Evolutionary conservation across 371 early-diverging fungal species (phyloP).

Genomic region (Paraphysoderma sedebokerense): DNA sequence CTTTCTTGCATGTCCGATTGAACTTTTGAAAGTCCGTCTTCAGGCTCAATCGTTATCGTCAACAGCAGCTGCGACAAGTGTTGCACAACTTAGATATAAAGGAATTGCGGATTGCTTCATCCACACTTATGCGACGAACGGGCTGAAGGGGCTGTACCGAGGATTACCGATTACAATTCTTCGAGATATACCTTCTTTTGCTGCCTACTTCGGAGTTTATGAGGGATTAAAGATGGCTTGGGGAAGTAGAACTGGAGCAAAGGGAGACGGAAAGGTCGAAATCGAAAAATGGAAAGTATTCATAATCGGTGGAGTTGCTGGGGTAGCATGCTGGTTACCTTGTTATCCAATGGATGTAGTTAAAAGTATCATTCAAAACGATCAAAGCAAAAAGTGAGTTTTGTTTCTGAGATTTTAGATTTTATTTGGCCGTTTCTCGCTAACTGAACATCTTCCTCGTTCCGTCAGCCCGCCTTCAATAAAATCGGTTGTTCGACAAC

Average conservation of each 20-base stretch:
- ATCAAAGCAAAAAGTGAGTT: slow-evolving; percentile 19
- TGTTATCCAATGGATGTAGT: slow-evolving; percentile 81
- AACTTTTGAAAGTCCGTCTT: slow-evolving; percentile 64
- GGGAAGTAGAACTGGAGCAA: too few relatives aligned
- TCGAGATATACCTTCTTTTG: slow-evolving; percentile 71
- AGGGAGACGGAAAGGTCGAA: too few relatives aligned
- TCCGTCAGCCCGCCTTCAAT: too few relatives aligned
- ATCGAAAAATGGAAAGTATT: too few relatives aligned
- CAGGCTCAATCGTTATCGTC: slow-evolving; percentile 51
- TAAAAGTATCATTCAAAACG: slow-evolving; percentile 60
- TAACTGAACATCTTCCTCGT: not conserved
- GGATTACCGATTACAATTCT: slow-evolving; percentile 63
- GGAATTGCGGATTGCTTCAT: slow-evolving; percentile 59
- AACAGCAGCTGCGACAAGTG: slow-evolving; percentile 7
- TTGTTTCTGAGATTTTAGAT: too few relatives aligned
- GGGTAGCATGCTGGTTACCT: slow-evolving; percentile 67
- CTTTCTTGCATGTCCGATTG: slow-evolving; percentile 69
- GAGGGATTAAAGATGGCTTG: too few relatives aligned
- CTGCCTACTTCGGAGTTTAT: slow-evolving; percentile 66
- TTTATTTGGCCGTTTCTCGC: not conserved
- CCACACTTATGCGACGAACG: slow-evolving; percentile 44
- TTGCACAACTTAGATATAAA: slow-evolving; percentile 25
- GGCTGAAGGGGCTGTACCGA: slow-evolving; percentile 53
- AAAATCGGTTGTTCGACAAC: too few relatives aligned
- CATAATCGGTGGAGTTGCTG: slow-evolving; percentile 67